phyloP scores from a whole-genome alignment of 305 asterid species.

The Plantago lanceolata region DNA sequence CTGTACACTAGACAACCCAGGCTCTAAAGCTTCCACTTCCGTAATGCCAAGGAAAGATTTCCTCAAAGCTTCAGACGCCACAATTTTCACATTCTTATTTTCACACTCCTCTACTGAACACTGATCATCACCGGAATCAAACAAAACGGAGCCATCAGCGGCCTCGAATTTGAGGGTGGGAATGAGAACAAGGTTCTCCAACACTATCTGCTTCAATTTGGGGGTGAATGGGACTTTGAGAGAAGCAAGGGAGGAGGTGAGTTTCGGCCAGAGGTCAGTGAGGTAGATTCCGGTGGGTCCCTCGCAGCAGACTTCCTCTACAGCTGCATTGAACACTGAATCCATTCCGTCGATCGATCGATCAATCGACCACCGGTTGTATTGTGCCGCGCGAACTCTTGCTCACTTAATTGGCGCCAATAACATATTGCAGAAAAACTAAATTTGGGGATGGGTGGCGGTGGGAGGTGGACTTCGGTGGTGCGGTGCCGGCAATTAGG shows the following conservation, averaged over 20 bases:
- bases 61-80: slow-evolving; percentile 67
- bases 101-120: slow-evolving; percentile 56
- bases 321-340: slow-evolving; percentile 54
- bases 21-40: slow-evolving; percentile 53
- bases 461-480: no score
- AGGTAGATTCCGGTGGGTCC: slow-evolving; percentile 57
- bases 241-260: slow-evolving; percentile 40
- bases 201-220: slow-evolving; percentile 59
- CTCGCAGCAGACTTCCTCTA: slow-evolving; percentile 74
- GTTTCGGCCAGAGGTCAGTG: slow-evolving; percentile 59
- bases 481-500: no score
- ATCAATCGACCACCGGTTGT: background rate
- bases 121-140: slow-evolving; percentile 28
- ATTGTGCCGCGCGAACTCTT: background rate
- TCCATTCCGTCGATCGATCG: slow-evolving; percentile 41
- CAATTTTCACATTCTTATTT: slow-evolving; percentile 44
- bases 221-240: slow-evolving; percentile 54
- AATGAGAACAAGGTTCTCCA: slow-evolving; percentile 62
- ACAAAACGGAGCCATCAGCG: slow-evolving; percentile 29
- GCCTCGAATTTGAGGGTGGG: slow-evolving; percentile 57
- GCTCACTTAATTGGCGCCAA: background rate
- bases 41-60: slow-evolving; percentile 68
- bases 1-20: slow-evolving; percentile 40
- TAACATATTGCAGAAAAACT: no score
- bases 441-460: no score